Evolutionary conservation across 129 eudicot species (phyloP).

Genomic region (Dittrichia graveolens): DNA sequence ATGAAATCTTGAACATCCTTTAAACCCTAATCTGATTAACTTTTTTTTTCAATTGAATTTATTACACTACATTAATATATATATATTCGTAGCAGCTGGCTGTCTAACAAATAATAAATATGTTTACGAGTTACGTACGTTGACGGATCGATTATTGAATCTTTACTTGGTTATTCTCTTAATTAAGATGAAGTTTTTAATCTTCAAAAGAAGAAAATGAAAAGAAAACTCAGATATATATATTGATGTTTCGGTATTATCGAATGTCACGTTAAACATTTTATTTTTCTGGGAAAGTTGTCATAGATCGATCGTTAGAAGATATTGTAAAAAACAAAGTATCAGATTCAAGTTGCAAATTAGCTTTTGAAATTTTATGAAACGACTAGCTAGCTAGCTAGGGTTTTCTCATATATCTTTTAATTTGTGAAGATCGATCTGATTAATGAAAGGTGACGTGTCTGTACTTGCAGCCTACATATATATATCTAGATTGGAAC

Average conservation of each 20-base stretch:
- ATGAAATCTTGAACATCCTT: conserved; percentile 24
- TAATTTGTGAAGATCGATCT: neutral
- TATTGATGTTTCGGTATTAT: neutral
- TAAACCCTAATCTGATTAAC: conserved; percentile 8
- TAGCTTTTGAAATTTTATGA: no score
- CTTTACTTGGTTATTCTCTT: no score
- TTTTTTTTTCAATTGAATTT: neutral
- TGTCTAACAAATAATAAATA: neutral
- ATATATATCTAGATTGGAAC: conserved; percentile 15
- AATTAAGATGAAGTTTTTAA: no score
- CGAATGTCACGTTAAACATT: conserved; percentile 2
- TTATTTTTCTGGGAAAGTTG: no score
- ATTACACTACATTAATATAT: no score
- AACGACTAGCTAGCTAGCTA: no score
- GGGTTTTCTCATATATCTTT: neutral
- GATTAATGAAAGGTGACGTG: conserved; percentile 5
- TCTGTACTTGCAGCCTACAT: conserved; percentile 27
- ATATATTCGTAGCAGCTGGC: neutral
- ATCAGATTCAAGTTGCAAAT: no score
- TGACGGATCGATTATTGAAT: no score
- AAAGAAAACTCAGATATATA: no score
- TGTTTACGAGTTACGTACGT: no score
- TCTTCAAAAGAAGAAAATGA: no score
- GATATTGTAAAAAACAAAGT: neutral
- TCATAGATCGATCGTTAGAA: no score